Evolutionary conservation across 2,329 filamentous ascomycete genomes (phyloP), one percentile per base, ranked within the genome.

Genomic region (Sclerotinia subarctica): DNA sequence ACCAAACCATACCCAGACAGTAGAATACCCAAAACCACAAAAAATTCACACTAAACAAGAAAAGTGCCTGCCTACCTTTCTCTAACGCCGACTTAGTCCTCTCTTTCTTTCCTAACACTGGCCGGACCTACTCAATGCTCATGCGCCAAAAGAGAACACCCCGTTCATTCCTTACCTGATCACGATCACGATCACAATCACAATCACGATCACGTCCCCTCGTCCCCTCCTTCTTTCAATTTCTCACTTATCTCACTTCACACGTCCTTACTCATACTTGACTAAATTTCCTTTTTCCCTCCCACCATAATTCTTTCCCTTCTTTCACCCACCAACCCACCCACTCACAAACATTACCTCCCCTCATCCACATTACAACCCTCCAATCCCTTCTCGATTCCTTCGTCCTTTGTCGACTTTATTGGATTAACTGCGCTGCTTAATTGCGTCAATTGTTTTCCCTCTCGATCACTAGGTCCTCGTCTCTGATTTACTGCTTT

Each of bases 401-500:
- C 67, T 68, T 68, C 71, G 71, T 66, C 68, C 72, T 70, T 70
- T 68, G 67, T 66, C 67, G 49, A 67, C 42, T 67, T 42, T 52
- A 68, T 57, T 69, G 70, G 68, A 70, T 72, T 67, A 67, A 67
- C 69, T 68, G 69, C 74, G 72, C 69, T 71, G 67, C 64, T 71
- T 72, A 64, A 73, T 73, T 75, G 73, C 74, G 70, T 73, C 75
- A 72, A 74, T 76, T 76, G 72, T 78, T 77, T 77, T 70, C 57
- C 70, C 75, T 35, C 71, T 77, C 74, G 75, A 76, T 76, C 74
- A 42, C 74, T 75, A 69, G 72, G 71, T 73, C 72, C 74, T 76
- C 73, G 77, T 78, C 73, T 75, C 74, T 73, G 75, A 75, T 77
- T 78, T 73, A 60, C 74, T 74, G 72, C 72, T 74, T 76, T 73